Percentiles rank a stretch among this genome's conserved stretches.
Conservation (phyloP, 257 asterid genomes). For the Misopates orontium region DNA sequence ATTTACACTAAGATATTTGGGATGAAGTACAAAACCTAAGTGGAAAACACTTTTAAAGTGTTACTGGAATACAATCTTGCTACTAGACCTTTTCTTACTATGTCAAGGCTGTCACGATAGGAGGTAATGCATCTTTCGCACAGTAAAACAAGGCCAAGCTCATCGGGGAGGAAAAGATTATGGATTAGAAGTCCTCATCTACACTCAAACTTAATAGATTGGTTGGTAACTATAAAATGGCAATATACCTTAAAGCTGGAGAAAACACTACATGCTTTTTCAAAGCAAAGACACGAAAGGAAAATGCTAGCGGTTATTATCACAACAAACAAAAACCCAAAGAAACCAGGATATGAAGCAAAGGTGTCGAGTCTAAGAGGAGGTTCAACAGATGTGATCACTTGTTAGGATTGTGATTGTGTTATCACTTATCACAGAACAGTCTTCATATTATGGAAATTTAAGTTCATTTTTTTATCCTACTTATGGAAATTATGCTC, state of each 20-base stretch:
- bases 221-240: not conserved
- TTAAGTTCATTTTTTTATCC: not conserved
- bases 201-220: not conserved
- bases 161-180: not conserved
- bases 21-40: too few species aligned
- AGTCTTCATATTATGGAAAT: not conserved
- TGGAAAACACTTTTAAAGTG: not conserved
- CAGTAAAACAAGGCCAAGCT: not conserved
- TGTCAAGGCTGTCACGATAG: not conserved
- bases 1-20: too few species aligned
- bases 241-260: not conserved
- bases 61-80: not conserved
- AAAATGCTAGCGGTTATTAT: not conserved
- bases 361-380: not conserved
- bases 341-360: not conserved
- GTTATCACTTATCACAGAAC: too few species aligned
- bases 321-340: not conserved
- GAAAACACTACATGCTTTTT: not conserved
- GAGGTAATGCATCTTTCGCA: not conserved
- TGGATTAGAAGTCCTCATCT: not conserved
- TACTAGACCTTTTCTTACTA: not conserved
- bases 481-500: not conserved
- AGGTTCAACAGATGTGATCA: not conserved
- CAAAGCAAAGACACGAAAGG: not conserved
- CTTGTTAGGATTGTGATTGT: not conserved